Percentiles rank a stretch among this genome's conserved stretches.
Conservation (phyloP, 2,329 filamentous ascomycete species). For the Dryadomyces quercivorus region DNA sequence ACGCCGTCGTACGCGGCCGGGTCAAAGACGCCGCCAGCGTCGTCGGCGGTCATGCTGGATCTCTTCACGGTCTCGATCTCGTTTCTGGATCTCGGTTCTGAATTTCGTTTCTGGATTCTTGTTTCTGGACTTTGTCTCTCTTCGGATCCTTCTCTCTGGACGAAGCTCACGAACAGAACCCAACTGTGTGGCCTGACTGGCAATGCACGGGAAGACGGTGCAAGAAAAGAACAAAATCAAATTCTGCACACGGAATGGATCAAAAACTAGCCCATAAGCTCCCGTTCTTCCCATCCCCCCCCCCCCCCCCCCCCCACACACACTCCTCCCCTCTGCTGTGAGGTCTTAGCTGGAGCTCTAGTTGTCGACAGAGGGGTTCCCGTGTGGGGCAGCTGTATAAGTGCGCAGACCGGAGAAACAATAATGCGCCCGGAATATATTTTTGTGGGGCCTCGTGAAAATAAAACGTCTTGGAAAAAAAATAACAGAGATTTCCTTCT, state of each 20-base stretch:
- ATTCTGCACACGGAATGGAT: background rate
- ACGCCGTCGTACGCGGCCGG: conserved; percentile 11
- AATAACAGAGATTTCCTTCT: background rate
- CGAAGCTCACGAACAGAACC: no score
- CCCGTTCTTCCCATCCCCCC: no score
- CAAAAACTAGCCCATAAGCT: background rate
- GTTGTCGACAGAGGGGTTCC: background rate
- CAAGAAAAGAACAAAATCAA: background rate
- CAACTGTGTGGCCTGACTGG: no score
- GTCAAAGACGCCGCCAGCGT: conserved; percentile 5
- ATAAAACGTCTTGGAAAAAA: background rate
- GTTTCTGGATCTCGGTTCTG: no score
- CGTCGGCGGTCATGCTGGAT: background rate
- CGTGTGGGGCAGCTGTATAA: background rate
- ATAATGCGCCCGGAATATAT: background rate
- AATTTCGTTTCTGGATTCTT: no score
- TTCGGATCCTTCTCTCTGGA: no score
- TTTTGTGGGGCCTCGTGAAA: background rate
- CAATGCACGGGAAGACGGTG: no score
- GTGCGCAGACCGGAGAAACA: background rate
- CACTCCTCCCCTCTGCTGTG: background rate
- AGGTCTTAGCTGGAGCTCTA: background rate
- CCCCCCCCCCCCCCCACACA: background rate
- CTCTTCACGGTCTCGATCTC: no score
- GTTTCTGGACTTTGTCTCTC: no score